phyloP scores from a whole-genome alignment of 2,329 filamentous ascomycete species.

The Talaromyces atroroseus region DNA sequence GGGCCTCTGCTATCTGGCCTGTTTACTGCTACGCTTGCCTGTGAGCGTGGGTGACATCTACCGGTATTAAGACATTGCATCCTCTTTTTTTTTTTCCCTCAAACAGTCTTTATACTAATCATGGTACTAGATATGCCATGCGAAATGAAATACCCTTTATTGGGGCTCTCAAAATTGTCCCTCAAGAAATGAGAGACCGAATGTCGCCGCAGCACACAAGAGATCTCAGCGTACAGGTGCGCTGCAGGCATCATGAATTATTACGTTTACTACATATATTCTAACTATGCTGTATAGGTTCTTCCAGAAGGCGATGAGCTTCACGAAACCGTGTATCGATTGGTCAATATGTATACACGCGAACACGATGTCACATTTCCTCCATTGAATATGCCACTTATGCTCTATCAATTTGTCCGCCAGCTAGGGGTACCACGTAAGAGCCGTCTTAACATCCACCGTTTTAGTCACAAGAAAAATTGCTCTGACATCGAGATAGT shows the following conservation, averaged over 20 bases:
- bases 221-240: slow-evolving; percentile 37
- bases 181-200: slow-evolving; percentile 40
- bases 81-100: not conserved
- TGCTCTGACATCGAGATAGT: slow-evolving; percentile 16
- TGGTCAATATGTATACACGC: slow-evolving; percentile 58
- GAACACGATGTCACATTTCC: slow-evolving; percentile 70
- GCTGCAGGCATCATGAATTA: slow-evolving; percentile 2
- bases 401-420: slow-evolving; percentile 65
- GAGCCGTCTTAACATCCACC: slow-evolving; percentile 20
- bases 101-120: not conserved
- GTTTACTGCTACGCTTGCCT: slow-evolving; percentile 68
- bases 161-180: slow-evolving; percentile 49
- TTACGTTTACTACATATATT: not conserved
- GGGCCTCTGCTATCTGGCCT: slow-evolving; percentile 72
- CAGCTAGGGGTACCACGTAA: slow-evolving; percentile 69
- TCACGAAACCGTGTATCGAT: slow-evolving; percentile 57
- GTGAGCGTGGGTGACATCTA: slow-evolving; percentile 68
- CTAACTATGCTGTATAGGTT: not conserved
- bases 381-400: slow-evolving; percentile 61
- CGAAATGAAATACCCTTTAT: slow-evolving; percentile 74
- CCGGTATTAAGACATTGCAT: slow-evolving; percentile 26
- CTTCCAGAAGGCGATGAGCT: slow-evolving; percentile 49
- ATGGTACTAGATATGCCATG: slow-evolving; percentile 30
- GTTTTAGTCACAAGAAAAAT: not conserved
- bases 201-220: slow-evolving; percentile 38